Conservation (phyloP, 1,284 basidiomycete genomes). For the Serendipita sp. region DNA sequence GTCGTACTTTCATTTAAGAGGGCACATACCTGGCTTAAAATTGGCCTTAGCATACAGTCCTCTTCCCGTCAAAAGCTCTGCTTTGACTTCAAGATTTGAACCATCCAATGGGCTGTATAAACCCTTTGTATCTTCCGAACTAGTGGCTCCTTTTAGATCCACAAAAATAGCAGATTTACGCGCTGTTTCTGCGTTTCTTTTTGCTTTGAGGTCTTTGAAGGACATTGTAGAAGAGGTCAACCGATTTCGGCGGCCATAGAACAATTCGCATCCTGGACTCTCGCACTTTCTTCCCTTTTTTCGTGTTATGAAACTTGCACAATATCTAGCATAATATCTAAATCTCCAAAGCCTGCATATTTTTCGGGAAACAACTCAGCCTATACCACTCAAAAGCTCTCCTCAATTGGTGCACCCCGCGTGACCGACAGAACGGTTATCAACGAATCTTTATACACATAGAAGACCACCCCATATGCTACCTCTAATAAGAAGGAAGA, state of each 20-base stretch:
- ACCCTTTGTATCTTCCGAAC: too few species aligned
- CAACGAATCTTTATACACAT: not conserved
- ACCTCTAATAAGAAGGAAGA: not conserved
- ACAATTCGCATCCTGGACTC: not conserved
- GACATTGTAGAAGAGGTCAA: not conserved
- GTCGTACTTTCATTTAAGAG: slow-evolving; percentile 2
- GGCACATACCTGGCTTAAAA: slow-evolving; percentile 27
- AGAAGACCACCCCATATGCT: not conserved
- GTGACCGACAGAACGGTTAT: too few species aligned
- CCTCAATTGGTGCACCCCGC: too few species aligned
- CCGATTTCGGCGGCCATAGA: too few species aligned
- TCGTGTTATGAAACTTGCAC: not conserved
- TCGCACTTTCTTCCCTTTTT: not conserved
- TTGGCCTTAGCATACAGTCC: slow-evolving; percentile 23
- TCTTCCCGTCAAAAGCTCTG: slow-evolving; percentile 15
- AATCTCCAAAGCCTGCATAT: not conserved
- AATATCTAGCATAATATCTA: not conserved
- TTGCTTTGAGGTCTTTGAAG: not conserved
- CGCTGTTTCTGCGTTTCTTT: not conserved
- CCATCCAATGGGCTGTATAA: not conserved
- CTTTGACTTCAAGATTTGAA: not conserved
- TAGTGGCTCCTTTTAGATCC: not conserved
- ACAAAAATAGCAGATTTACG: not conserved
- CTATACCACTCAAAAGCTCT: not conserved
- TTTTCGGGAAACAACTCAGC: not conserved